Percentiles rank a stretch among this genome's conserved stretches.
phyloP scores from a whole-genome alignment of 768 basidiomycete species.

The Rhizopogon vesiculosus region DNA sequence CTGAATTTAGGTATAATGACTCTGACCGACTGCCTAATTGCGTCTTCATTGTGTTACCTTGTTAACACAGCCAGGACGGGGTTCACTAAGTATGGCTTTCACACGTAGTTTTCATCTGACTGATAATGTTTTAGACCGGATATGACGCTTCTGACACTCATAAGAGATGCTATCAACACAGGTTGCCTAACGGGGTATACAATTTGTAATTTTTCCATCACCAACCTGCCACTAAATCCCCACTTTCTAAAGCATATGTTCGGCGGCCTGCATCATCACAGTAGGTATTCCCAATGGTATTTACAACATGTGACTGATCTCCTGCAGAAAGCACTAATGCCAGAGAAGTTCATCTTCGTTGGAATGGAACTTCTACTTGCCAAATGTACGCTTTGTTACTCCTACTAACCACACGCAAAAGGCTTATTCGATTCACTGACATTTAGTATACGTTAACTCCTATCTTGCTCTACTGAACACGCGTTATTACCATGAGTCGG shows the following conservation, averaged over 20 bases:
- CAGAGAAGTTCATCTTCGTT: slow-evolving; percentile 50
- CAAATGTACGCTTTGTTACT: slow-evolving; percentile 36
- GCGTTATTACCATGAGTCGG: not conserved
- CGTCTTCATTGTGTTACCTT: not conserved
- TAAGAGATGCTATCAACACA: not conserved
- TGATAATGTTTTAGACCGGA: not conserved
- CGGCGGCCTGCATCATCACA: not conserved
- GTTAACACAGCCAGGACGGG: not conserved
- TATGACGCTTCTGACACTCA: not conserved
- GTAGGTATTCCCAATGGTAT: not conserved
- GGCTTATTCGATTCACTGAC: not conserved
- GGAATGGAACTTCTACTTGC: slow-evolving; percentile 50
- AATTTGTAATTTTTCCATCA: too few species aligned
- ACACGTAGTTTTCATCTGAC: not conserved
- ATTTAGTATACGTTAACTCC: slow-evolving; percentile 52
- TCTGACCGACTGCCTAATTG: slow-evolving; percentile 18
- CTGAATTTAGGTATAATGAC: slow-evolving; percentile 29
- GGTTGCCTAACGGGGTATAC: not conserved
- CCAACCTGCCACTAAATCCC: not conserved
- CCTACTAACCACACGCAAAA: not conserved
- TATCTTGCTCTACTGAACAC: slow-evolving; percentile 38
- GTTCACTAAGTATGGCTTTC: not conserved
- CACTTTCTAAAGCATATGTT: not conserved
- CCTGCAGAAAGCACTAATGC: slow-evolving; percentile 43
- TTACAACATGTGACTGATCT: not conserved